Conservation (phyloP, 2,329 filamentous ascomycete genomes). For the Xylariaceae sp. region DNA sequence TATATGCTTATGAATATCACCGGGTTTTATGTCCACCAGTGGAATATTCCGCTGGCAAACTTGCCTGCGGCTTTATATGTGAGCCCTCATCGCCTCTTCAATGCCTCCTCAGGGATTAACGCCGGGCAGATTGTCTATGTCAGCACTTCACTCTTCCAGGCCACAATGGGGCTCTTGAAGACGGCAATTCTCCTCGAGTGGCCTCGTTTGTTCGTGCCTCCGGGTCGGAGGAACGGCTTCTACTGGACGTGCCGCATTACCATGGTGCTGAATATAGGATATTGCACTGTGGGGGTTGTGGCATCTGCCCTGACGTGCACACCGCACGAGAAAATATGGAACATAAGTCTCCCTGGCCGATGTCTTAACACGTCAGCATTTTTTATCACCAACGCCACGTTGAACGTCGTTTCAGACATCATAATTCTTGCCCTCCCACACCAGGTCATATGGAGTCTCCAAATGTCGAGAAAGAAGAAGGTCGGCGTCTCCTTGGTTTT, state of each 20-base stretch:
- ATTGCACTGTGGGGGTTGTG: slow-evolving; percentile 21
- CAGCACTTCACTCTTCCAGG: slow-evolving; percentile 6
- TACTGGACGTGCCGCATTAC: slow-evolving; percentile 18
- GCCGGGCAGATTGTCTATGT: slow-evolving; percentile 9
- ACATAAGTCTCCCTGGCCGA: slow-evolving; percentile 20
- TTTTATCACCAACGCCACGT: slow-evolving; percentile 36
- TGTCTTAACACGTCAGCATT: slow-evolving; percentile 38
- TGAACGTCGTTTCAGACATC: slow-evolving; percentile 39
- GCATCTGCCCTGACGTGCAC: slow-evolving; percentile 24
- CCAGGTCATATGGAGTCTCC: slow-evolving; percentile 35
- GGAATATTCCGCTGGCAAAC: slow-evolving; percentile 19
- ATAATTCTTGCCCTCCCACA: slow-evolving; percentile 37
- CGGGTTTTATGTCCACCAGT: slow-evolving; percentile 21
- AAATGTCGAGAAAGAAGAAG: slow-evolving; percentile 37
- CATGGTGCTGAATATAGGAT: slow-evolving; percentile 20
- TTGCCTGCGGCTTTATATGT: slow-evolving; percentile 16
- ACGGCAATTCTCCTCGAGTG: slow-evolving; percentile 13
- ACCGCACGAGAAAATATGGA: slow-evolving; percentile 26
- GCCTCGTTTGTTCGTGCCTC: slow-evolving; percentile 12
- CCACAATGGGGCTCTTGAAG: slow-evolving; percentile 10
- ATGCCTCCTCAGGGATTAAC: not conserved
- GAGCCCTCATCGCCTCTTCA: not conserved
- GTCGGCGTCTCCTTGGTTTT: slow-evolving; percentile 35
- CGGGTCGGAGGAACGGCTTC: slow-evolving; percentile 11
- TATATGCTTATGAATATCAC: slow-evolving; percentile 12